Percentiles rank a stretch among this genome's conserved stretches.
Conservation (phyloP, 1,284 basidiomycete species). For the Malassezia furfur region DNA sequence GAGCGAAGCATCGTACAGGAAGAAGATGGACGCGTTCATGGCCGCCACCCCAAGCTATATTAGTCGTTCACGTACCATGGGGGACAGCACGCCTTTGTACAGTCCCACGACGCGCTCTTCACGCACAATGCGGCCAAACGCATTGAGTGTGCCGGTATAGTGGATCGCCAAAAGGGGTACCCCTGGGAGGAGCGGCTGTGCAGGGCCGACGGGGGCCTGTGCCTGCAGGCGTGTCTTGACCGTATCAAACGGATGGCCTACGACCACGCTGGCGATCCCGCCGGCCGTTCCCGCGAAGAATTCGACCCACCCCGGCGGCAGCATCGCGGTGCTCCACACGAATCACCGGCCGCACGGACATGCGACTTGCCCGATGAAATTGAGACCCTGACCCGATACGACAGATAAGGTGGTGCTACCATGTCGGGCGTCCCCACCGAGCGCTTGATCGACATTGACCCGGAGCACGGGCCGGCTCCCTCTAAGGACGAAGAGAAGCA, state of each 20-base stretch:
- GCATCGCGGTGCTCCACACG: neutral
- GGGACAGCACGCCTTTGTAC: slow-evolving; percentile 22
- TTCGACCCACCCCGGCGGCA: slow-evolving; percentile 22
- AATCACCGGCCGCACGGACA: neutral
- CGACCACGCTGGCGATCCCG: slow-evolving; percentile 31
- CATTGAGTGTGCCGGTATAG: slow-evolving; percentile 24
- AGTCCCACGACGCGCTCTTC: slow-evolving; percentile 34
- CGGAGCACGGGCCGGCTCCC: neutral
- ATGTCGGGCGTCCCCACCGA: too few relatives aligned
- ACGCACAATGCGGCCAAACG: slow-evolving; percentile 30
- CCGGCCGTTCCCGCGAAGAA: slow-evolving; percentile 41
- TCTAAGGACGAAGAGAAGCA: too few relatives aligned
- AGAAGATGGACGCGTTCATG: slow-evolving; percentile 44
- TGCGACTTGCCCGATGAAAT: too few relatives aligned
- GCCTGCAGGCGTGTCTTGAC: slow-evolving; percentile 41
- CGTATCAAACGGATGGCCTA: slow-evolving; percentile 40
- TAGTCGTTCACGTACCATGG: slow-evolving; percentile 4
- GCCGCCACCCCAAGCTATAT: slow-evolving; percentile 32
- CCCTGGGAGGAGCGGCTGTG: neutral
- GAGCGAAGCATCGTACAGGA: slow-evolving; percentile 29
- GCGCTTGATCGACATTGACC: neutral
- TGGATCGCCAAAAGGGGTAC: neutral
- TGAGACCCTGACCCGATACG: neutral
- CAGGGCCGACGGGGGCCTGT: neutral
- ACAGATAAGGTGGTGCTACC: too few relatives aligned